Evolutionary conservation across 176 grass and related monocot species (phyloP), one percentile per base, ranked within the genome.

Genomic region (Otatea glauca): DNA sequence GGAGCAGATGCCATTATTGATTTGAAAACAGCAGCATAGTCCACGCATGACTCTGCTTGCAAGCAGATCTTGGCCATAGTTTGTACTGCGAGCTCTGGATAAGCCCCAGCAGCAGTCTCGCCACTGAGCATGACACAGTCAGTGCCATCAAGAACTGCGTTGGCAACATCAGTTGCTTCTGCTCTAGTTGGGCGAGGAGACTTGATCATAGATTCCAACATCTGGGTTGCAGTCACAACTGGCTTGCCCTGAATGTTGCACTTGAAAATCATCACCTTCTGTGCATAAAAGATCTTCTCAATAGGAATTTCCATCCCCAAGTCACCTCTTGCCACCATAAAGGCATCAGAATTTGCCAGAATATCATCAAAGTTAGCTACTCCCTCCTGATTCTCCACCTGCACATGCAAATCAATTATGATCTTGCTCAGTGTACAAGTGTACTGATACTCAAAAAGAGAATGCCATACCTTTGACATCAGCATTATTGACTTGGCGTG

Each of bases 181-280:
- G 93, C 93, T 76, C 93, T 74, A 18, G 93, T 95, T 72, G 90
- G 93, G 35, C 93, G 90, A 41, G 93, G 90, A 72, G 93, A 92
- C 85, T 95, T 95, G 62, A 95, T 95, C 93, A 95, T 95, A 37
- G 93, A 95, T 81, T 95, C 93, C 77, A 95, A 80, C 93, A 95
- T 95, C 75, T 95, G 93, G 17, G 93, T 95, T 80, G 93, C 93
- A 65, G 93, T 95, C 63, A 95, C 93, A 48, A 95, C 93, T 25
- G 93, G 93, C 55, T 95, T 95, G 5, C 93, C 93, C 50, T 85
- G 88, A 80, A 95, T 85, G 63, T 95, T 95, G 88, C 93, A 95
- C 75, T 92, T 92, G 88, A 92, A 95, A 72, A 95, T 95, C 93
- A 95, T 92, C 83, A 95, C 91, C 75, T 95, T 95, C 84, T 95